phyloP scores from a whole-genome alignment of 2,329 filamentous ascomycete genomes.

The Scedosporium minutisporum region DNA sequence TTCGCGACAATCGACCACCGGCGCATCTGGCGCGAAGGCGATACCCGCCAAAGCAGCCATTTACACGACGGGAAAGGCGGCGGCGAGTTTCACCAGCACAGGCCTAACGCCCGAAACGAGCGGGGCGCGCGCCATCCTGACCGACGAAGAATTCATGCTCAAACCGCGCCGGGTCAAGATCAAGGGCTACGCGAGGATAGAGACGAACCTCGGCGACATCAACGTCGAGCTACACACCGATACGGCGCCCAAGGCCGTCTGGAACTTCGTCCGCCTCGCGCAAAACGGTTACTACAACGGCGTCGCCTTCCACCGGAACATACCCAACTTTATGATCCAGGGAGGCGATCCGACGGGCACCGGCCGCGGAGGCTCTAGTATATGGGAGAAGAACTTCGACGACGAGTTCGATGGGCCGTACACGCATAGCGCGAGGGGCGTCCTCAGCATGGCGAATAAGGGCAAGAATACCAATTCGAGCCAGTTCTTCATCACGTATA shows the following conservation, averaged over 20 bases:
- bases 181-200: constrained; percentile 84
- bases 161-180: constrained; percentile 79
- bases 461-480: constrained; percentile 95
- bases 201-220: constrained; percentile 74
- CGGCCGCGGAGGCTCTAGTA: constrained; percentile 76
- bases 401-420: constrained; percentile 89
- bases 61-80: constrained; percentile 83
- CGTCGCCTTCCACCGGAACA: constrained; percentile 84
- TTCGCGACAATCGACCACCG: constrained; percentile 24
- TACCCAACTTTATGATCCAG: constrained; percentile 95
- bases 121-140: constrained; percentile 73
- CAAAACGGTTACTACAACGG: constrained; percentile 84
- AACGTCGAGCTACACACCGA: constrained; percentile 88
- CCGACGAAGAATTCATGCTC: constrained; percentile 94
- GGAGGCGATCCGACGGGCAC: constrained; percentile 91
- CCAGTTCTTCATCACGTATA: constrained; percentile 92
- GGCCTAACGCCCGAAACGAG: constrained; percentile 88
- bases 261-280: constrained; percentile 87
- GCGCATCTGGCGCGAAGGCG: constrained; percentile 30
- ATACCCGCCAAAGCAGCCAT: constrained; percentile 74
- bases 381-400: constrained; percentile 90
- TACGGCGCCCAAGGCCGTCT: constrained; percentile 83
- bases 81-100: constrained; percentile 91
- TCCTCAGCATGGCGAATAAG: constrained; percentile 94
- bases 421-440: constrained; percentile 71